Base-by-base conservation (phyloP, 225 moss, liverwort and hornwort genomes). In the Climacium dendroides region DNA sequence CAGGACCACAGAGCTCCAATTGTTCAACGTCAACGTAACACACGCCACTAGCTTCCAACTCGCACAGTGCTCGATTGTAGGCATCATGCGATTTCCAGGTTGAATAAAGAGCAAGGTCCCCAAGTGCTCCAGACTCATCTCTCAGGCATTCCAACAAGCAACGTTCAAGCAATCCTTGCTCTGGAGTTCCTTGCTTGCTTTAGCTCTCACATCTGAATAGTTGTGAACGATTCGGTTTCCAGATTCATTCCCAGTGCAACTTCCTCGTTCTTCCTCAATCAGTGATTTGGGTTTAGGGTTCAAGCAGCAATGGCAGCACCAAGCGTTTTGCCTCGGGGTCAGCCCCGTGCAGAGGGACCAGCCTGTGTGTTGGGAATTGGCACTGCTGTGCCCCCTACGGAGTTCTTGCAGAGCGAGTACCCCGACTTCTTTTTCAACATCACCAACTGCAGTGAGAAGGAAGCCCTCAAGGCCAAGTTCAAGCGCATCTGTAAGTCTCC, bases 401-500 rank as follows among this genome's bases (percentile, higher is more conserved):
- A 87, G 41, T 87, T 89, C 19, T 16, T 89, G 48, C 87, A 91
- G 72, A 84, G 6, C 66, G 87, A 89, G 74, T 74, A 74, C 50
- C 72, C 72, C 1, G 72, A 72, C 10, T 72, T 74, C 74, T 74
- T 74, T 50, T 89, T 87, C 54, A 87, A 87, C 47, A 76, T 88
- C 83, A 88, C 88, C 83, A 88, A 87, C 10, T 84, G 90, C 78
- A 53, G 85, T 19, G 89, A 89, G 2, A 90, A 90, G 60, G 90
- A 85, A 13, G 75, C 75, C 13, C 87, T 89, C 26, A 91, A 91
- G 89, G 87, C 66, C 81, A 91, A 91, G 52, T 91, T 91, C 87
- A 79, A 87, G 84, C 89, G 89, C 45, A 89, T 91, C 18, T 87
- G 87, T 79, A 85, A 93, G 77, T 89, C 71, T 91, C 89, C 87